Evolutionary conservation across 352 stramenopile genomes (phyloP), one percentile per base, ranked within the genome.

Genomic region (Phytophthora citricola): DNA sequence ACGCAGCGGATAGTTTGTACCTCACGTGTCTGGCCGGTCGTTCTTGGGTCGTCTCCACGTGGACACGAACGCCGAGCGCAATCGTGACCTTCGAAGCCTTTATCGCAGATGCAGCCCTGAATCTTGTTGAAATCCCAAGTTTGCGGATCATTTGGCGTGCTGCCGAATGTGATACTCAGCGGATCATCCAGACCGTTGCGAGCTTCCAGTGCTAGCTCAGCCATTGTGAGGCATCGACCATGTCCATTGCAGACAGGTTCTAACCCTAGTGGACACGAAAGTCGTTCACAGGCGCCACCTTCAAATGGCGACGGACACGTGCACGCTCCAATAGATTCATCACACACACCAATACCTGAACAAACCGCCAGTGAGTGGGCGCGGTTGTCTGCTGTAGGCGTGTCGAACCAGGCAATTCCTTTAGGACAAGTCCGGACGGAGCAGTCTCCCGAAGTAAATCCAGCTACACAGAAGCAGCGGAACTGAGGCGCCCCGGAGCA

Each of bases 111-210:
- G 71, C 92, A 98, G 26, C 87, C 91, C n/a, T 92, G 73, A 41
- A 98, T 92, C 58, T 93, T 93, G 72, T 93, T 81, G 17, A 82
- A 83, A 62, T 97, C 92, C 92, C 92, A 98, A 5, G 81, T 90
- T 41, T 63, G 67, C 0, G 84, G 81, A 44, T 82, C 78, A 68
- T 93, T 93, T 20, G 84, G 84, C n/a, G 73, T 86, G 9, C 54
- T 60, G 31, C 86, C 83, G 63, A 92, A 94, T n/a, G 76, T 83
- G 56, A 86, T 62, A 29, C 63, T 58, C 4, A 86, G 43, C 1
- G 80, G 83, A 9, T 91, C 81, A 22, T 81, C 84, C 36, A 91
- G 82, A 57, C 32, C 55, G 22, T 46, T 67, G 5, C 61, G 69
- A 2, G 83, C 74, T 55, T 85, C 68, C n/a, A 76, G 45, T 7